Base-by-base conservation (phyloP, 352 stramenopile species). In the Plasmopara muralis region DNA sequence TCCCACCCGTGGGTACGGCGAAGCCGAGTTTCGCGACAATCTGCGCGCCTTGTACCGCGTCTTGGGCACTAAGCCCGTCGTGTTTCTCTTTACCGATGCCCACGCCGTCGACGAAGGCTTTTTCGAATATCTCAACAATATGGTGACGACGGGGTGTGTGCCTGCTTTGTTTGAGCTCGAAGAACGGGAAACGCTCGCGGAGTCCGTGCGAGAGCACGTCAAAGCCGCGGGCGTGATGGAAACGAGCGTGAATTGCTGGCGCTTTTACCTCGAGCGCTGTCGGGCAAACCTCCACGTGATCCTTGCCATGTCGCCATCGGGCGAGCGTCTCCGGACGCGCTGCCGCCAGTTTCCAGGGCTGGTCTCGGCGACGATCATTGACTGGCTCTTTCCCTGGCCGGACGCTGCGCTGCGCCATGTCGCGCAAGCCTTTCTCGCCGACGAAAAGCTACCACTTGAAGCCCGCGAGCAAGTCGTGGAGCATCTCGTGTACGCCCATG, bases 51-150 rank as follows among this genome's bases (percentile, higher is more conserved):
- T 98, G 9, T 98, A 97, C 43, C 88, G 85, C 9, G 73, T 85
- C 41, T 59, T 98, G 6, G 89, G 83, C 8, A 83, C 86, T 33
- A 81, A 82, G 9, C 73, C 72, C 5, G 87, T 98, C 2, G 90
- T 98, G 6, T 98, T 98, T 61, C 77, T 98, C 12, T 97, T 98
- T 65, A 98, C 93, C 4, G 93, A 98, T 53, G 92, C 92, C 0
- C 92, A 98, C 54, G 90, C 96, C 0, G 91, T 97, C 2, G 87
- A 98, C 57, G 93, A 98, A 77, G 93, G 89, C 2, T 98, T 98
- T 55, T 72, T 98, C 14, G 93, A 98, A 59, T 97, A 97, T 49
- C 93, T 98, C 54, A 98, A 98, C 72, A 98, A 98, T 55, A 98
- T 98, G 87, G 71, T 98, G 6, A 97, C 92, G 0, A 98, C 92